phyloP scores from a whole-genome alignment of 257 asterid species.

The Scutellaria minor region DNA sequence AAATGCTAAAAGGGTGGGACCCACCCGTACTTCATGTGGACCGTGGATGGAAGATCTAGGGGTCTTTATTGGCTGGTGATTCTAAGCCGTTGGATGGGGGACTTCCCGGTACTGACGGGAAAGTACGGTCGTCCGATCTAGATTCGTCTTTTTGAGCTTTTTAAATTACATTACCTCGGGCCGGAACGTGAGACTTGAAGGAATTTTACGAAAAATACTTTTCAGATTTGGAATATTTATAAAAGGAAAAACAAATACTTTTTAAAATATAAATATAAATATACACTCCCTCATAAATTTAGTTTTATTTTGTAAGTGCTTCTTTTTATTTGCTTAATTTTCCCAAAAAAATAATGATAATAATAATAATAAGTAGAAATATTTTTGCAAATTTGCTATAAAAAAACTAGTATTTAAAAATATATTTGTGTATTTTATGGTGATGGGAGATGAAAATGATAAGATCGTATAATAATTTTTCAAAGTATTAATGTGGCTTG shows the following conservation, averaged over 20 bases:
- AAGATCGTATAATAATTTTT: neutral
- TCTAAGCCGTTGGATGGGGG: slow-evolving; percentile 50
- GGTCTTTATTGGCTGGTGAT: slow-evolving; percentile 12
- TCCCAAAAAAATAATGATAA: too few relatives aligned
- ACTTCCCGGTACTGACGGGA: slow-evolving; percentile 46
- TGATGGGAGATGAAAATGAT: neutral
- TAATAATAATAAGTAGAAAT: too few relatives aligned
- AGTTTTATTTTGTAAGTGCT: too few relatives aligned
- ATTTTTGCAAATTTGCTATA: too few relatives aligned
- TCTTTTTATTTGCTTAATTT: too few relatives aligned
- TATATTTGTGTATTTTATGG: too few relatives aligned
- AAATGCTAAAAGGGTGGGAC: slow-evolving; percentile 43
- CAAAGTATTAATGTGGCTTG: neutral
- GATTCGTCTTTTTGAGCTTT: slow-evolving; percentile 42
- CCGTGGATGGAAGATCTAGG: slow-evolving; percentile 47
- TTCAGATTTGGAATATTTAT: neutral
- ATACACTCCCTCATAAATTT: too few relatives aligned
- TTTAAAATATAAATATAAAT: neutral
- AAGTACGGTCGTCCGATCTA: slow-evolving; percentile 50
- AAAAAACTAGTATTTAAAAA: too few relatives aligned
- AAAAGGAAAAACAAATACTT: neutral
- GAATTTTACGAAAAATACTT: neutral
- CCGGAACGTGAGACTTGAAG: slow-evolving; percentile 48
- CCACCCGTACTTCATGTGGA: slow-evolving; percentile 38
- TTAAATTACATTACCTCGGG: slow-evolving; percentile 21